These are phyloP conservation scores for Saturnispora ahearnii DNA, from an alignment of 805 yeast genomes.

Conservation along the genomic window DNA sequence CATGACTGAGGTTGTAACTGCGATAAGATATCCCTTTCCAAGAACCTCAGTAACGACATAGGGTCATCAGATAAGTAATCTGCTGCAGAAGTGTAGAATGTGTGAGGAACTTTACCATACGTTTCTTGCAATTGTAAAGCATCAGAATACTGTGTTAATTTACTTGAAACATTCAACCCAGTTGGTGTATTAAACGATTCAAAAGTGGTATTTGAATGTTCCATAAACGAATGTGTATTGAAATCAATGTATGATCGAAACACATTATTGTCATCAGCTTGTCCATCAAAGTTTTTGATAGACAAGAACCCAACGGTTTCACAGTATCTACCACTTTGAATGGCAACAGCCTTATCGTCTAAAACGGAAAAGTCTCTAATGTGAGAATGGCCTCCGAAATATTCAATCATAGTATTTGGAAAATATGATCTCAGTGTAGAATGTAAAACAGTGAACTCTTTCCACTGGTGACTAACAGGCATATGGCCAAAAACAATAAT, in stretches of 20 bases:
- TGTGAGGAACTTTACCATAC: conserved; percentile 58
- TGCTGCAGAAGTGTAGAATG: conserved; percentile 59
- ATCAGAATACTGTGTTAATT: conserved; percentile 32
- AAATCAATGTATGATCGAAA: conserved; percentile 76
- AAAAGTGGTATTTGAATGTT: conserved; percentile 39
- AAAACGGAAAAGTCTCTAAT: conserved; percentile 70
- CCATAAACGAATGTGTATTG: conserved; percentile 58
- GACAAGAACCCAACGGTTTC: conserved; percentile 91
- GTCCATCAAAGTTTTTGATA: conserved; percentile 22
- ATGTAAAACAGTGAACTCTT: conserved; percentile 43
- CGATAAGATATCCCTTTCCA: conserved; percentile 45
- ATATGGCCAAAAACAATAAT: conserved; percentile 71
- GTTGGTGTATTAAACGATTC: conserved; percentile 41
- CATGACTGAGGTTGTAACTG: conserved; percentile 23
- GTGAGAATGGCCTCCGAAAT: conserved; percentile 93
- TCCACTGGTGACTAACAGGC: conserved; percentile 54
- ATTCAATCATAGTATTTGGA: conserved; percentile 63
- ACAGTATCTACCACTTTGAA: conserved; percentile 90
- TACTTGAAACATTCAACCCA: conserved; percentile 42
- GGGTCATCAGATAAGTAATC: conserved; percentile 44
- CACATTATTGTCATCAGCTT: conserved; percentile 18
- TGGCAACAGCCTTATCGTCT: conserved; percentile 59
- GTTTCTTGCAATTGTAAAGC: conserved; percentile 44
- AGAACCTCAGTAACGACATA: conserved; percentile 48
- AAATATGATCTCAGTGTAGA: conserved; percentile 43